A percentile compares a stretch with the other conserved stretches of the same genome.
Conservation (phyloP, 2,329 filamentous ascomycete genomes). For the Chaetothyriales sp. region DNA sequence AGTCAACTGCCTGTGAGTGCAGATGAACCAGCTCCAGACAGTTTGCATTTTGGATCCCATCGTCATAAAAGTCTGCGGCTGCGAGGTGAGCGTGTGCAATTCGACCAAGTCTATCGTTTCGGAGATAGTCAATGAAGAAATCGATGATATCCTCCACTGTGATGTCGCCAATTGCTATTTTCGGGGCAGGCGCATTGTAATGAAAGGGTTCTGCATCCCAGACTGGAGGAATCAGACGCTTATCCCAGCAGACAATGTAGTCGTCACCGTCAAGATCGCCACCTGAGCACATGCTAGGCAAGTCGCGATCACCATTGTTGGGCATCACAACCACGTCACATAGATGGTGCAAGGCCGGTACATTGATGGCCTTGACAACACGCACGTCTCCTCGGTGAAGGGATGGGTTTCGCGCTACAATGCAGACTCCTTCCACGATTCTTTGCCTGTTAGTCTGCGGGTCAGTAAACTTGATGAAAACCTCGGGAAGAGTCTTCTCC, state of each 20-base stretch:
- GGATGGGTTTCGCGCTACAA: slow-evolving; percentile 83
- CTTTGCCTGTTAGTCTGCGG: slow-evolving; percentile 41
- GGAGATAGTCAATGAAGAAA: slow-evolving; percentile 88
- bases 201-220: slow-evolving; percentile 70
- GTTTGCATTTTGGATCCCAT: slow-evolving; percentile 50
- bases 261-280: slow-evolving; percentile 94
- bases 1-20: slow-evolving; percentile 88
- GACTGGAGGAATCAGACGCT: slow-evolving; percentile 49
- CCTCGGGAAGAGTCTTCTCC: slow-evolving; percentile 53
- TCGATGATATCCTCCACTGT: slow-evolving; percentile 56
- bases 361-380: slow-evolving; percentile 69
- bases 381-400: slow-evolving; percentile 85
- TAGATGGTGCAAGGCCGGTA: slow-evolving; percentile 56
- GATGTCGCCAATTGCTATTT: slow-evolving; percentile 46
- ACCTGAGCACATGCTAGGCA: slow-evolving; percentile 89
- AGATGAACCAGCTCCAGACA: slow-evolving; percentile 65
- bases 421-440: slow-evolving; percentile 60
- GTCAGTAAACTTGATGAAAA: slow-evolving; percentile 70
- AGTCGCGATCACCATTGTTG: slow-evolving; percentile 62
- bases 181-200: slow-evolving; percentile 46
- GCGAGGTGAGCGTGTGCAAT: slow-evolving; percentile 77
- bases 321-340: slow-evolving; percentile 80
- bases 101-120: slow-evolving; percentile 63
- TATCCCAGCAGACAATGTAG: slow-evolving; percentile 87
- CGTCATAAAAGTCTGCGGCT: slow-evolving; percentile 47